Evolutionary conservation across 1,139 yeast species (phyloP), one percentile per base, ranked within the genome.

Genomic region (Blastobotrys elegans): DNA sequence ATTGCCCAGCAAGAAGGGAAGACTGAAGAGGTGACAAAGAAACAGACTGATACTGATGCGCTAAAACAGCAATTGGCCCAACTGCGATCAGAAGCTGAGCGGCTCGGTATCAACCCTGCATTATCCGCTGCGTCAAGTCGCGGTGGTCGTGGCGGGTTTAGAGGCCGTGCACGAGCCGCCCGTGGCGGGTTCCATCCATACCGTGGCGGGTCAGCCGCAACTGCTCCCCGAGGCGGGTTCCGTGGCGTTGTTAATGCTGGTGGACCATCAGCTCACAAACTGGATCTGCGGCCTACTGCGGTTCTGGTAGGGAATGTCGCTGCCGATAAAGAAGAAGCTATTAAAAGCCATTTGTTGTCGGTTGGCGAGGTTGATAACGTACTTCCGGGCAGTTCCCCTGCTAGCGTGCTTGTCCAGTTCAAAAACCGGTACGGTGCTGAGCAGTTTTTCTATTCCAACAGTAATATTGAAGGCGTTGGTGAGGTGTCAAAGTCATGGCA

Each of bases 391-490:
- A 34, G 47, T 47, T 32, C 30, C 18, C 46, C 52, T 10, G 51
- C 53, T 20, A 54, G 60, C 3, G 61, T 68, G 14, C 52, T 64
- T 8, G 59, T 73, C 17, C 64, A 64, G 36, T 71, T 74, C 58
- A 64, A 62, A 43, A 71, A 70, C 50, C 59, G 77, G 39, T 56
- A 57, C 30, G 50, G 65, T 13, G 78, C 78, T 2, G 77, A 74
- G 51, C 58, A 57, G 49, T 71, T 72, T 49, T 65, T 56, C 46
- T 58, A 53, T 33, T 58, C 57, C 1, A 32, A 62, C 2, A 56
- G 56, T 20, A 51, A 53, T 2, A 52, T 69, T 18, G 65, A 67
- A 0, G 68, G 63, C 3, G 52, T 65, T 16, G 68, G 69, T 3
- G 44, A 53, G 4, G 56, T 69, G 17, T 57, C 57, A 18, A 62